Evolutionary conservation across 2,329 filamentous ascomycete species (phyloP), one percentile per base, ranked within the genome.

Genomic region (Colletotrichum orbiculare): DNA sequence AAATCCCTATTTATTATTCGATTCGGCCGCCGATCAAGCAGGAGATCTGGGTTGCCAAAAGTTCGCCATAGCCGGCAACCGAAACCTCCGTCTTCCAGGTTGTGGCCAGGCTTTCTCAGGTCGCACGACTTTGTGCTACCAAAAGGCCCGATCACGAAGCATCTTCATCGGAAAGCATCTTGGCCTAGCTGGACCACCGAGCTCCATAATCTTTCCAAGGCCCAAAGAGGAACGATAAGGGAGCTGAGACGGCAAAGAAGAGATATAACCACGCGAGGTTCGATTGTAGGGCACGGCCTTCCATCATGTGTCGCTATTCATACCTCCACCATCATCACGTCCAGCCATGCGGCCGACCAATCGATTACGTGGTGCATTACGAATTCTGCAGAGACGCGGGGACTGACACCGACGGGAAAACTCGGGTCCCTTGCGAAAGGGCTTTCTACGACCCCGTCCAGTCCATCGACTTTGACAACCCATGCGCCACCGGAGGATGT

Each of bases 241-340:
- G 4, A 25, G 4, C 4, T 25, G 25, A 25, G 25, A 25, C 25
- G 25, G 25, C 4, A 25, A 25, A 25, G 25, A 5, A 25, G 25
- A 25, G 4, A 25, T 25, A 25, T 25, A 15, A 38, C 15, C 6
- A 52, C 11, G 34, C 15, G 25, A 25, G 25, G 25, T 25, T 25
- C 25, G 25, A 25, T 25, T 25, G 25, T 1, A 25, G 25, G 25
- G 25, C 25, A 25, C 25, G 25, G 25, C 25, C 25, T 25, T 25
- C 25, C 35, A 47, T 11, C 45, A 86, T 86, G 84, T 86, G 83
- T 69, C 79, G 76, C 65, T 81, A 80, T 73, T 81, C 82, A 67
- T 82, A 82, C 69, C 75, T 84, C 46, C 83, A 86, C 70, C 79
- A 84, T 71, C 83, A 86, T 70, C 84, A 84, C 68, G 69, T 79